Conservation (phyloP, 495 filamentous ascomycete species). For the Oidiodendron maius region DNA sequence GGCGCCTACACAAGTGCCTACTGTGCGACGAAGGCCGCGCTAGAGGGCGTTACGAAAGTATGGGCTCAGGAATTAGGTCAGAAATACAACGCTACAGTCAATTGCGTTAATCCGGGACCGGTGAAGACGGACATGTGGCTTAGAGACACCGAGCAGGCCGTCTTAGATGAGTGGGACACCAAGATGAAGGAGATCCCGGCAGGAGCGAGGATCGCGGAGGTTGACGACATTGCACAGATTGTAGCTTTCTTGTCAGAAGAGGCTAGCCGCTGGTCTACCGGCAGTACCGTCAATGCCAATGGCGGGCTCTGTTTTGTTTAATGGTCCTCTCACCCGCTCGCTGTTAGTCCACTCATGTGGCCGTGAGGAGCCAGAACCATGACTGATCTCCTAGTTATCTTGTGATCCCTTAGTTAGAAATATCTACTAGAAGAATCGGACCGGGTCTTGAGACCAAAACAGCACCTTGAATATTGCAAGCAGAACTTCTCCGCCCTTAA, state of each 20-base stretch:
- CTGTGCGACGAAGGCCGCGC: conserved; percentile 16
- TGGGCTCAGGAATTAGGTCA: conserved; percentile 15
- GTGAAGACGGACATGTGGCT: background rate
- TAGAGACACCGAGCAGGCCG: conserved; percentile 32
- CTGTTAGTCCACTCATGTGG: no score
- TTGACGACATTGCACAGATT: conserved; percentile 5
- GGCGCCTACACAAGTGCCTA: conserved; percentile 2
- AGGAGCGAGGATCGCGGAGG: conserved; percentile 2
- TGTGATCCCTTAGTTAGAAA: no score
- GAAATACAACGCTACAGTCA: conserved; percentile 32
- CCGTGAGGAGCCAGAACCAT: no score
- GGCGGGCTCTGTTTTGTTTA: no score
- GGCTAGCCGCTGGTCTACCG: conserved; percentile 6
- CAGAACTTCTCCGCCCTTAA: no score
- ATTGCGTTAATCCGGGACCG: conserved; percentile 16
- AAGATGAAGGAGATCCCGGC: background rate
- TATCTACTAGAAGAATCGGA: no score
- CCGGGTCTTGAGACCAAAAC: no score
- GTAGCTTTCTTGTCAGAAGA: conserved; percentile 12
- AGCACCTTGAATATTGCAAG: no score
- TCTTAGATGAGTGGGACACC: conserved; percentile 19
- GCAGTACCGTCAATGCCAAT: conserved; percentile 4
- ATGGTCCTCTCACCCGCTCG: no score
- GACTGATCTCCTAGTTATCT: no score
- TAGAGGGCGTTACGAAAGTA: conserved; percentile 15